These are phyloP conservation scores for Solanum lycopersicoides DNA, from an alignment of 257 asterid genomes.

Conservation along the genomic window DNA sequence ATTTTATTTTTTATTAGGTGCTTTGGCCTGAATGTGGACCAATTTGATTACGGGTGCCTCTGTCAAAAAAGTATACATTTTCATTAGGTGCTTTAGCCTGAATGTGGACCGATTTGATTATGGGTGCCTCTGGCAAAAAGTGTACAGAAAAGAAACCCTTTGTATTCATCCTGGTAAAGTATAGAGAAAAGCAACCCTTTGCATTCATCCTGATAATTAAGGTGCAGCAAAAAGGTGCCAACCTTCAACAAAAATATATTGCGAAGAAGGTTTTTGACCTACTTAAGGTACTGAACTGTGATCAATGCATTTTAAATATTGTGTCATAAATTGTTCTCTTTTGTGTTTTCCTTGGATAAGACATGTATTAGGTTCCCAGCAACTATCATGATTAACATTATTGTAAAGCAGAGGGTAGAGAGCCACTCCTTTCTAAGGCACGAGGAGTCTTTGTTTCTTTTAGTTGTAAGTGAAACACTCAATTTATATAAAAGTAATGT, in stretches of 20 bases:
- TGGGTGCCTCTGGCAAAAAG: conserved; percentile 22
- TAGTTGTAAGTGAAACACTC: no score
- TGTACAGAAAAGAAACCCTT: conserved; percentile 64
- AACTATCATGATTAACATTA: neutral
- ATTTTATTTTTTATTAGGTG: conserved; percentile 36
- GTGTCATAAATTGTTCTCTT: neutral
- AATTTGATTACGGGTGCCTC: conserved; percentile 63
- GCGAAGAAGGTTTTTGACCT: conserved; percentile 98
- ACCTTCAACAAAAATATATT: conserved; percentile 88
- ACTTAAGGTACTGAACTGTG: conserved; percentile 57
- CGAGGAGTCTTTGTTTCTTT: neutral
- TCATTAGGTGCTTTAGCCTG: no score
- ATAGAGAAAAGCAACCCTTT: conserved; percentile 71
- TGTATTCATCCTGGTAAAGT: conserved; percentile 94
- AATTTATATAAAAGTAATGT: no score
- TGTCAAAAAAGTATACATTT: conserved; percentile 3
- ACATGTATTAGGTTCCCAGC: neutral
- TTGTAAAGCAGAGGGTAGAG: neutral
- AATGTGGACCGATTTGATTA: no score
- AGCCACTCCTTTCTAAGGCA: neutral
- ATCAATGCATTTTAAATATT: conserved; percentile 33
- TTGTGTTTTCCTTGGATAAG: neutral
- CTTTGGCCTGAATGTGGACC: conserved; percentile 89
- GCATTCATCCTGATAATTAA: no score
- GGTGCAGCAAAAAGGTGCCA: no score